Conservation (phyloP, 176 grass and related monocot species). For the Hordeum vulgare region MorexV3_pseudomolecules_assembly NC_058522.1:553994741-553995240, state of each 20-base stretch:
- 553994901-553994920: slow-evolving; percentile 16
- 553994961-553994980: neutral
- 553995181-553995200: neutral
- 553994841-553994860: neutral
- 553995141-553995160: too few relatives aligned
- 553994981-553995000: neutral
- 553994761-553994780: neutral
- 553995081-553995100: neutral
- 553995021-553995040: neutral
- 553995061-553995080: neutral
- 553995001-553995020: neutral
- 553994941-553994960: neutral
- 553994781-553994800: neutral
- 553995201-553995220: neutral
- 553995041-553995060: neutral
- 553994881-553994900: slow-evolving; percentile 7
- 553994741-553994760: too few relatives aligned
- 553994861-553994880: slow-evolving; percentile 18
- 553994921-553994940: neutral
- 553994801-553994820: slow-evolving; percentile 13
- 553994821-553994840: slow-evolving; percentile 33
- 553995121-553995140: neutral
- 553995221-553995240: slow-evolving; percentile 17
- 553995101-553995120: neutral
- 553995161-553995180: too few relatives aligned